These are phyloP conservation scores for Aureobasidium sp. DNA, from an alignment of 2,329 filamentous ascomycete species.

Conservation along the genomic window DNA sequence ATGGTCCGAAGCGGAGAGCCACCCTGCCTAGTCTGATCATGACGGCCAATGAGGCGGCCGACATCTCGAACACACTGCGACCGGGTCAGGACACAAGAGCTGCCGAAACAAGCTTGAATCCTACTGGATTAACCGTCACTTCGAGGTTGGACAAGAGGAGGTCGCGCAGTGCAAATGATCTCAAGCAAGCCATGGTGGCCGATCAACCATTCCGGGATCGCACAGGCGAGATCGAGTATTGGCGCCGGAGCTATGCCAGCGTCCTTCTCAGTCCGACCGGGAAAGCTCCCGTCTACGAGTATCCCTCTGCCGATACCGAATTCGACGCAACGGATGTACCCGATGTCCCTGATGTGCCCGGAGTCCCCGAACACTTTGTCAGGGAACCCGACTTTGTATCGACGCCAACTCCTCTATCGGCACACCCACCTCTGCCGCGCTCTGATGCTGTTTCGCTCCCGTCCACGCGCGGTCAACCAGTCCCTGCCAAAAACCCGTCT, in stretches of 20 bases:
- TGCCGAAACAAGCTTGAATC: background rate
- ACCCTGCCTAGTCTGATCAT: constrained; percentile 26
- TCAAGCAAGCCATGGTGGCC: constrained; percentile 18
- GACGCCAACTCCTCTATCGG: background rate
- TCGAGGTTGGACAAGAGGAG: constrained; percentile 22
- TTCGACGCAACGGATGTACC: background rate
- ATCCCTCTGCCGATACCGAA: background rate
- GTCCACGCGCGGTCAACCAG: background rate
- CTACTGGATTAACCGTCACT: constrained; percentile 16
- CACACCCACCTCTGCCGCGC: background rate
- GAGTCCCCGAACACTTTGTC: background rate
- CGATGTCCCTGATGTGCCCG: background rate
- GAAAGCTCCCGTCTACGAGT: background rate
- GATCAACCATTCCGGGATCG: constrained; percentile 23
- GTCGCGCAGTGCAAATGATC: constrained; percentile 28
- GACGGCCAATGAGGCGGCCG: constrained; percentile 21
- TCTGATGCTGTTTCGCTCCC: background rate
- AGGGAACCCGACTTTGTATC: background rate
- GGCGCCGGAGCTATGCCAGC: constrained; percentile 27
- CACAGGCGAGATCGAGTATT: constrained; percentile 29
- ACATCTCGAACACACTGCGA: constrained; percentile 14
- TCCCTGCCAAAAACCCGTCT: background rate
- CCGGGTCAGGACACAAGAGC: constrained; percentile 7
- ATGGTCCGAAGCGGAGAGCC: constrained; percentile 16
- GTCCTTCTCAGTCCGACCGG: constrained; percentile 25